phyloP scores from a whole-genome alignment of 1,139 yeast species.

The Scheffersomyces lignicola region DNA sequence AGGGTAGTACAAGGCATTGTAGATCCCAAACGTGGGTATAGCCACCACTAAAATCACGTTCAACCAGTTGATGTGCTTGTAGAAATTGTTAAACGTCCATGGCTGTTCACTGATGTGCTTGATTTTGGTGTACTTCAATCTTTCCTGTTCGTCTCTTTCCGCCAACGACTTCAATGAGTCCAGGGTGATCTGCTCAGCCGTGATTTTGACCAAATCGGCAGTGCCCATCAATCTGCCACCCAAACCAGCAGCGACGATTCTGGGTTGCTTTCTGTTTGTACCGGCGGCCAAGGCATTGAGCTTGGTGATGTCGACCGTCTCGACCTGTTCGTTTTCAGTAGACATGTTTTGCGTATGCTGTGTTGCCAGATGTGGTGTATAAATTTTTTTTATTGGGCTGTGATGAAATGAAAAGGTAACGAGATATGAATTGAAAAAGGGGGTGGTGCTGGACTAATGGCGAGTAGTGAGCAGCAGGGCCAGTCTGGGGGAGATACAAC shows the following conservation, averaged over 20 bases:
- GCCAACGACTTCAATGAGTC: conserved; percentile 51
- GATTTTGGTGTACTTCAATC: conserved; percentile 44
- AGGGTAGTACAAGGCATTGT: conserved; percentile 47
- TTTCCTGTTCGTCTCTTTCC: conserved; percentile 56
- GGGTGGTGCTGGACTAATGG: too few species aligned
- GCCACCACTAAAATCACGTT: conserved; percentile 75
- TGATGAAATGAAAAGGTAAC: too few species aligned
- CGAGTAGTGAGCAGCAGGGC: too few species aligned
- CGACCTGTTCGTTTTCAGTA: conserved; percentile 35
- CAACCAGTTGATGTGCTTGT: conserved; percentile 89
- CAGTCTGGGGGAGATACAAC: too few species aligned
- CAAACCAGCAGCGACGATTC: conserved; percentile 76
- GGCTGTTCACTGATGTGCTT: conserved; percentile 90
- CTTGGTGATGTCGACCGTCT: conserved; percentile 65
- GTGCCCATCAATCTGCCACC: conserved; percentile 83
- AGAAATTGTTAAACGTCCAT: conserved; percentile 83
- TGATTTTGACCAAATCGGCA: conserved; percentile 63
- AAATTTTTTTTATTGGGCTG: too few species aligned
- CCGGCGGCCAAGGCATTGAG: conserved; percentile 92
- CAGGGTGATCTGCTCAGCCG: conserved; percentile 60
- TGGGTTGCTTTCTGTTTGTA: conserved; percentile 63
- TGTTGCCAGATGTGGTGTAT: too few species aligned
- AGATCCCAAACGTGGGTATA: conserved; percentile 68
- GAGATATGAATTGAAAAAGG: too few species aligned
- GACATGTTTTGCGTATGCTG: too few species aligned